Percentiles rank a stretch among this genome's conserved stretches.
Conservation (phyloP, 2,329 filamentous ascomycete species). For the Colletotrichum gigasporum region DNA sequence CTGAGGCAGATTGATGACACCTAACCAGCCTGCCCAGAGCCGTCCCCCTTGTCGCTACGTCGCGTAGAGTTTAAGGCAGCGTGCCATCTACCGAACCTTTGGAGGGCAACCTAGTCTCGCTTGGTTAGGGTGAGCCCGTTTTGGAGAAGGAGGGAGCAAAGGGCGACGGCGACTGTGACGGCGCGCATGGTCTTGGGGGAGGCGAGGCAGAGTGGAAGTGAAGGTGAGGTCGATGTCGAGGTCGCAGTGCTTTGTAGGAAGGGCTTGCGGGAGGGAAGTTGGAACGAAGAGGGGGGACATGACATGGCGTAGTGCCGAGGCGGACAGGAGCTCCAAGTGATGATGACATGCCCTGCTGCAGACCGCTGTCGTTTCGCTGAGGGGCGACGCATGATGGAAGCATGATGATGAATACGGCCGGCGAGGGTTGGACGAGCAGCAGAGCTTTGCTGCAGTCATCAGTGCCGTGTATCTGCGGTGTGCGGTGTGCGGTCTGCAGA, state of each 20-base stretch:
- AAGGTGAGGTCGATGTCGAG: neutral
- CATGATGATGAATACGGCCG: neutral
- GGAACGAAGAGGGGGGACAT: no score
- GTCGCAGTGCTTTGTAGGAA: neutral
- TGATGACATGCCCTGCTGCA: conserved; percentile 25
- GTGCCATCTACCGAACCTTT: conserved; percentile 15
- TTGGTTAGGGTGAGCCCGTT: neutral
- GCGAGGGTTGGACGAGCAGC: neutral
- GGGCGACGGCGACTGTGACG: neutral
- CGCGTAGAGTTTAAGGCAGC: conserved; percentile 20
- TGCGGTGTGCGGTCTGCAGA: conserved; percentile 1
- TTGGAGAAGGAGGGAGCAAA: neutral
- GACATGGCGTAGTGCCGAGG: no score
- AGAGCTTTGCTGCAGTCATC: conserved; percentile 12
- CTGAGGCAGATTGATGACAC: conserved; percentile 21
- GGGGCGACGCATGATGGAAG: conserved; percentile 2
- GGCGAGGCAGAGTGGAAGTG: neutral
- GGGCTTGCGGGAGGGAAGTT: no score
- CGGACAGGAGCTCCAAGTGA: no score
- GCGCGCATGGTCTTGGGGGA: neutral
- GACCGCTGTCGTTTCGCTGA: neutral
- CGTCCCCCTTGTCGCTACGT: conserved; percentile 13
- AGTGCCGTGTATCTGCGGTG: neutral
- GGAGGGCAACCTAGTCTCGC: conserved; percentile 16
- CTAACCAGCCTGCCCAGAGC: conserved; percentile 15